Base-by-base conservation (phyloP, 139 green algal species). In the Parachlorella kessleri region DNA sequence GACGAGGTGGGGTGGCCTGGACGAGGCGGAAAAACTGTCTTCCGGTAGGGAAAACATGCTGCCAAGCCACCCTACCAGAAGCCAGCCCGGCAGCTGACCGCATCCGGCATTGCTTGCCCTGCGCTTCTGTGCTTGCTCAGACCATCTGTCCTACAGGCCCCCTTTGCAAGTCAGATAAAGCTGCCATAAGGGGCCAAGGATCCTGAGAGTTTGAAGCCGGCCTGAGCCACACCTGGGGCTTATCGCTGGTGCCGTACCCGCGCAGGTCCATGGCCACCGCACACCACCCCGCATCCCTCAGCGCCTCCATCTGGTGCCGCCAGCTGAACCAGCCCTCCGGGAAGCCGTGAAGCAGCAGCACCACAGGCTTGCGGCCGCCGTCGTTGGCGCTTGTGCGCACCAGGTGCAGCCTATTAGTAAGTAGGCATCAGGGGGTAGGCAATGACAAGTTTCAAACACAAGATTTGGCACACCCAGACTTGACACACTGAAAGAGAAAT, bases 291-390 rank as follows among this genome's bases (percentile, higher is more conserved):
- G 77, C 66, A 0, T 55, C 36, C 53, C 91, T 82, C 7, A 75
- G 48, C 14, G 14, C 81, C 39, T 65, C 68, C 53, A 88, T 55
- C 83, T 87, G 83, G 14, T 81, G 36, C 10, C 83, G 53, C 82
- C 86, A 89, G 35, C 42, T 72, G 39, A 72, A 81, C 82, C 81
- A 89, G 23, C 66, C 66, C 87, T 94, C 89, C 6, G 90, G 90
- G 55, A 94, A 94, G 63, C 90, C 90, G 66, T 93, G 88, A n/a
- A 94, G 55, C 18, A 92, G 74, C 55, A 94, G 81, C 84, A 94
- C 79, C 39, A 92, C 79, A 10, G 81, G 80, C 79, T 89, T 89
- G 77, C 71, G 63, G 36, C 40, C 38, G 75, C 75, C 23, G 48
- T 18, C 21, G 48, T 59, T 59, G 14, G 48, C 14, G 21, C 14